These are phyloP conservation scores for Iris pallida DNA, from an alignment of 116 monocot species.

Conservation along the genomic window DNA sequence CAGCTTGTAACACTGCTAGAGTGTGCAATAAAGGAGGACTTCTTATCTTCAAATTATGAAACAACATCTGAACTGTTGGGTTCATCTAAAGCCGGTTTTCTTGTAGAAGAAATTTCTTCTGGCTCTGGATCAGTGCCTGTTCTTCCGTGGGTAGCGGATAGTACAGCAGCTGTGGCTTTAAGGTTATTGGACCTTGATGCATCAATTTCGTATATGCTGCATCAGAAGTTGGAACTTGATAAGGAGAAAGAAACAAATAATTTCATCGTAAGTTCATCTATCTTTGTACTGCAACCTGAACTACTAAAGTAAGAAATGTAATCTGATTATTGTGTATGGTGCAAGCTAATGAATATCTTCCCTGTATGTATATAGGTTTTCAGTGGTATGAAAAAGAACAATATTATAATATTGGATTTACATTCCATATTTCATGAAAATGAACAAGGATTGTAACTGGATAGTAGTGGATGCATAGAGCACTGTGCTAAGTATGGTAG, in stretches of 20 bases:
- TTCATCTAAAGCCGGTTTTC: constrained; percentile 14
- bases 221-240: constrained; percentile 44
- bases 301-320: not conserved
- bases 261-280: constrained; percentile 48
- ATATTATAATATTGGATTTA: not conserved
- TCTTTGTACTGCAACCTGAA: not conserved
- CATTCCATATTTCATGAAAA: not conserved
- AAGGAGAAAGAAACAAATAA: constrained; percentile 40
- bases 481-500: too few relatives aligned
- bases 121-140: constrained; percentile 48
- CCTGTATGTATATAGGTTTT: not conserved
- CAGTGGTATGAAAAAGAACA: not conserved
- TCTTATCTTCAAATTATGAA: constrained; percentile 59
- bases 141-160: constrained; percentile 77
- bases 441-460: not conserved
- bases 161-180: constrained; percentile 63
- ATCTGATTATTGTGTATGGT: not conserved
- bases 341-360: not conserved
- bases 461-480: too few relatives aligned
- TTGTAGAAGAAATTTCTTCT: constrained; percentile 9
- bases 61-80: constrained; percentile 63
- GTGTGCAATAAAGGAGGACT: constrained; percentile 50
- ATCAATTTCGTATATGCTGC: constrained; percentile 51
- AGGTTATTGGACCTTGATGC: constrained; percentile 77
- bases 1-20: constrained; percentile 70